These are phyloP conservation scores for Solanum arcanum DNA, from an alignment of 257 asterid genomes.

Conservation along the genomic window DNA sequence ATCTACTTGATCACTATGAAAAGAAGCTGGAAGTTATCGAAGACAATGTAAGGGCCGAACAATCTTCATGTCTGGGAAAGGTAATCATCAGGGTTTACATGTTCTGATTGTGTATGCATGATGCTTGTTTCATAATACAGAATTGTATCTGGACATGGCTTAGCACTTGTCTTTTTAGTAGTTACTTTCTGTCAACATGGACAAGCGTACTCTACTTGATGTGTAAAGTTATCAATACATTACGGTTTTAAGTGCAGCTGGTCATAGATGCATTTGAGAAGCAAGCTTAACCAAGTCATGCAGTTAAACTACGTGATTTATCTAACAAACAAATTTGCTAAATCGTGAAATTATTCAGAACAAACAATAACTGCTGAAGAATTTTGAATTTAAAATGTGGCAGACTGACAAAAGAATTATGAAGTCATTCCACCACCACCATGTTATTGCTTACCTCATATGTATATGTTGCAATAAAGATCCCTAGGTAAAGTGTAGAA, in stretches of 20 bases:
- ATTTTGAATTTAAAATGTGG: background rate
- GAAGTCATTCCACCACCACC: background rate
- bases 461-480: background rate
- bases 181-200: background rate
- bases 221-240: background rate
- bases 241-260: background rate
- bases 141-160: background rate
- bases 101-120: background rate
- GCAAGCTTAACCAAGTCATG: background rate
- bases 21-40: slow-evolving; percentile 67
- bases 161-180: background rate
- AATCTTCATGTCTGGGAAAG: slow-evolving; percentile 48
- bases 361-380: background rate
- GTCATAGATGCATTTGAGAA: background rate
- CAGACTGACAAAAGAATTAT: background rate
- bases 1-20: slow-evolving; percentile 47
- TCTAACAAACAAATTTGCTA: background rate
- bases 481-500: background rate
- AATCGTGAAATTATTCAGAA: background rate
- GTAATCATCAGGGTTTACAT: slow-evolving; percentile 21
- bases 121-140: background rate
- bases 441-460: background rate
- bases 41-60: slow-evolving; percentile 55
- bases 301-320: background rate
- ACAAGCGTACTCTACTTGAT: background rate